Evolutionary conservation across 306 rosid genomes (phyloP).

Genomic region (Malus domestica): ASM211411v1 NC_041789.1:29159001-29159500

Average conservation of each 20-base stretch:
- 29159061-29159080: background rate
- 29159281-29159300: background rate
- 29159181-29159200: no score
- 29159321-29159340: background rate
- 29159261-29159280: background rate
- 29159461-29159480: background rate
- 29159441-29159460: background rate
- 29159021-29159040: no score
- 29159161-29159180: no score
- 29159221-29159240: no score
- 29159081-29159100: no score
- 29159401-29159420: background rate
- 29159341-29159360: background rate
- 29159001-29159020: no score
- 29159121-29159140: no score
- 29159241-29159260: no score
- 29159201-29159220: no score
- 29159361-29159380: constrained; percentile 6
- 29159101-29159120: rapidly evolving
- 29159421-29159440: background rate
- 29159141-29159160: no score
- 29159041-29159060: no score
- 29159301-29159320: background rate
- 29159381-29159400: background rate
- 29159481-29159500: background rate